These are phyloP conservation scores for Penicillium occitanis DNA, from an alignment of 2,329 filamentous ascomycete species.

Conservation along the genomic window DNA sequence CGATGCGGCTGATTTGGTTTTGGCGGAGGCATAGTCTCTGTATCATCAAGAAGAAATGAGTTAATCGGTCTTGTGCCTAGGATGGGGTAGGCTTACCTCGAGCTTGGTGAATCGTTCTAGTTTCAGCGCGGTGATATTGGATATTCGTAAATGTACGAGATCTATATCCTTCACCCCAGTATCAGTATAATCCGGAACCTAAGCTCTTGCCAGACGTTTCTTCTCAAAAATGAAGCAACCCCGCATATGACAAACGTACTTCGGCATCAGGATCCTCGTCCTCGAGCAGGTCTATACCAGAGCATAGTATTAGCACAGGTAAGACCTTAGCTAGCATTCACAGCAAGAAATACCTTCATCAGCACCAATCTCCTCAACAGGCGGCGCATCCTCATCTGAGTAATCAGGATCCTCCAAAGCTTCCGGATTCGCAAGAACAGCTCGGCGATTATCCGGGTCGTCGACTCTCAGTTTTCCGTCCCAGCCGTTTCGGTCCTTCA, in stretches of 20 bases:
- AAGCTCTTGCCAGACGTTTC: background rate
- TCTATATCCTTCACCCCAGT: constrained; percentile 69
- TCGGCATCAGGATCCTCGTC: constrained; percentile 57
- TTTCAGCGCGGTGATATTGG: constrained; percentile 72
- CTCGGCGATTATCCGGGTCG: constrained; percentile 49
- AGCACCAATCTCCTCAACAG: constrained; percentile 72
- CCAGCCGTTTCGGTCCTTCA: constrained; percentile 47
- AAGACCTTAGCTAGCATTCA: background rate
- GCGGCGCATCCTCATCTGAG: constrained; percentile 67
- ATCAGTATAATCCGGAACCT: background rate
- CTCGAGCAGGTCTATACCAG: constrained; percentile 56
- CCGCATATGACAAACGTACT: constrained; percentile 33
- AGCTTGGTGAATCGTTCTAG: constrained; percentile 80
- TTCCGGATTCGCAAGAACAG: constrained; percentile 72
- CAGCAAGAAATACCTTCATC: constrained; percentile 65
- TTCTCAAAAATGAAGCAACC: background rate
- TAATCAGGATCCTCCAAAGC: constrained; percentile 82
- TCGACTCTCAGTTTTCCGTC: constrained; percentile 53
- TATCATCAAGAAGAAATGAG: background rate
- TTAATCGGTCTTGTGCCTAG: too few relatives aligned
- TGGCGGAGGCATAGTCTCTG: constrained; percentile 83
- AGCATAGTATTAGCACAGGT: background rate
- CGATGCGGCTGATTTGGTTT: constrained; percentile 79
- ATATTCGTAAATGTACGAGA: constrained; percentile 81
- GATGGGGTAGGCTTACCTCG: constrained; percentile 45